Base-by-base conservation (phyloP, 345 rosid genomes). In the Passiflora organensis region DNA sequence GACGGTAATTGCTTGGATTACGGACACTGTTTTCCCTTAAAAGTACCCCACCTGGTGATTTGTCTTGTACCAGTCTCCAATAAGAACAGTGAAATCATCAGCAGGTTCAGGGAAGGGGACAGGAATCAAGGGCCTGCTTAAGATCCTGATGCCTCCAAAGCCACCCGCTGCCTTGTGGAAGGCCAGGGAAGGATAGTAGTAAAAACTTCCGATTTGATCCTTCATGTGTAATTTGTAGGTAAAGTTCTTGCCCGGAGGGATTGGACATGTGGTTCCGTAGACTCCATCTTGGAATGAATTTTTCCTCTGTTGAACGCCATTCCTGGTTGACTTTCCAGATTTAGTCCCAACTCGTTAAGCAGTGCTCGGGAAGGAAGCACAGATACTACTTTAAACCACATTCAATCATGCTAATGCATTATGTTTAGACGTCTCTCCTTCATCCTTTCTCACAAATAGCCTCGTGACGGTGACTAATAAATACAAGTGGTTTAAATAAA, bases 201-300 rank as follows among this genome's bases (percentile, higher is more conserved):
- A 67, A 47, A 71, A 75, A 34, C 73, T 71, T 6, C 80, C 80
- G 22, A 75, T 71, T 57, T 75, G 80, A 48, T 75, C 80, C 43
- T 71, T 67, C 5, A 58, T 2, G 37, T 67, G 67, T 41, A 71
- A 71, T 20, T 51, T 48, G 43, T 75, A 75, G 0, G 73, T 75
- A 64, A 69, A 75, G 44, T 57, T 71, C 38, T 53, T 43, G 10
- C 70, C 67, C 2, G 76, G 63, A n/a, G 13, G 55, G n/a, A 71
- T 60, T 2, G 71, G 73, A 41, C 80, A 75, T 43, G 71, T 75
- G 5, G 73, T 71, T 51, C 60, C 80, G 32, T 55, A 57, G 11
- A 75, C 67, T 19, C 76, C 73, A 57, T 75, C 76, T 61, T 75
- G 71, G 73, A 73, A 75, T 18, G 76, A 75, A 42, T 61, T 67